Evolutionary conservation across 768 basidiomycete species (phyloP).

Genomic region (Termitomyces sp.): DNA sequence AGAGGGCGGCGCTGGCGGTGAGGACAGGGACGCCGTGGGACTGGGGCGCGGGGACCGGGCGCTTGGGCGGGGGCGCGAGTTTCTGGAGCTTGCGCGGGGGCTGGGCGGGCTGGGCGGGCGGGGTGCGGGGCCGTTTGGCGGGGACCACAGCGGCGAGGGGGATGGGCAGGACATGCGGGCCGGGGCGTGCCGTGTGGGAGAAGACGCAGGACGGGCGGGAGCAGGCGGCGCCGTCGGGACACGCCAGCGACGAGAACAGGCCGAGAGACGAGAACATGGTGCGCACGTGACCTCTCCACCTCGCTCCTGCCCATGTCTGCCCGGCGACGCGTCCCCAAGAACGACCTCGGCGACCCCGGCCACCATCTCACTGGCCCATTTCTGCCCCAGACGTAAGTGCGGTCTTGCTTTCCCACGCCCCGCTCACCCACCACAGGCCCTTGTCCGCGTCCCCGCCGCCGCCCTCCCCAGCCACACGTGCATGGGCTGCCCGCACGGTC

Average conservation of each 20-base stretch:
- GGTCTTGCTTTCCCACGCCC: constrained; percentile 8
- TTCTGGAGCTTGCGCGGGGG: constrained; percentile 65
- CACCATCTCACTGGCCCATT: constrained; percentile 63
- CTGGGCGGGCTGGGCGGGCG: constrained; percentile 21
- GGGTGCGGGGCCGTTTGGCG: no score
- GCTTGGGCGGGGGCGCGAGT: constrained; percentile 31
- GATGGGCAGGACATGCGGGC: constrained; percentile 29
- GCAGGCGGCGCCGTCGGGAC: constrained; percentile 51
- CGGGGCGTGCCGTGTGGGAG: constrained; percentile 45
- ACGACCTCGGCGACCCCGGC: constrained; percentile 31
- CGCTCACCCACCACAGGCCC: constrained; percentile 11
- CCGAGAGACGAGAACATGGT: constrained; percentile 60
- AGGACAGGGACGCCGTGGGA: constrained; percentile 53
- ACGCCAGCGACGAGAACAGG: constrained; percentile 52
- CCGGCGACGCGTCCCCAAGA: constrained; percentile 1
- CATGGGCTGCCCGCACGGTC: constrained; percentile 14
- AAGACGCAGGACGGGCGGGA: constrained; percentile 53
- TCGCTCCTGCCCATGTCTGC: not conserved
- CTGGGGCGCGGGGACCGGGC: not conserved
- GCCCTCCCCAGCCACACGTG: constrained; percentile 24
- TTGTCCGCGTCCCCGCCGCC: constrained; percentile 23
- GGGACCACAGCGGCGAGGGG: constrained; percentile 19
- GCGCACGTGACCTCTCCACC: no score
- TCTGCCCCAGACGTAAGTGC: constrained; percentile 54
- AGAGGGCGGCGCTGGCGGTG: constrained; percentile 58